Base-by-base conservation (phyloP, 2,329 filamentous ascomycete species). In the Colletotrichum sublineola region DNA sequence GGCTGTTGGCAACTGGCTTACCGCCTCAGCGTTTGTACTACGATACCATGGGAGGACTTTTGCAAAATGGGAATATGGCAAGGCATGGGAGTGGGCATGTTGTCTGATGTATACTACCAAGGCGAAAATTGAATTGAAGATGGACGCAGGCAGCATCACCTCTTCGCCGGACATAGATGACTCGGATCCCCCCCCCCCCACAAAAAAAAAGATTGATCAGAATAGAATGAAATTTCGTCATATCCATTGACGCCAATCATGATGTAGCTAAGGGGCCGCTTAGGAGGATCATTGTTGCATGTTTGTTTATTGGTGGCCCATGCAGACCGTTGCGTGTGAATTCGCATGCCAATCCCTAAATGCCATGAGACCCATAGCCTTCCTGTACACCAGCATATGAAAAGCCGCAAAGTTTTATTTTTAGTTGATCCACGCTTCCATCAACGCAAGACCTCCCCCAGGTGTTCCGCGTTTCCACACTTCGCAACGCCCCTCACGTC, bases 301-400 rank as follows among this genome's bases (percentile, higher is more conserved):
- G 68, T 73, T 71, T 73, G 71, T 73, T 73, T 73, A 73, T 73
- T 73, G 67, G 55, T 72, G 68, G 68, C 68, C 62, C 56, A 56
- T 62, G 62, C 62, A 71, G 67, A 73, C 68, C 67, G 68, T 67
- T 62, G 62, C 71, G 50, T 66, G 68, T 67, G 71, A 73, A 58
- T 79, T 75, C 77, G 78, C 78, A 79, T 77, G 78, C 79, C 77
- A 79, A 79, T 79, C 79, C 79, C 78, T 78, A 78, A 80, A 79
- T 79, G 78, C 79, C 79, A 80, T 80, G 79, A 79, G 77, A 80
- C 77, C 77, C 74, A 74, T 74, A 63, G 74, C 68, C 72, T 73
- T 74, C 74, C 72, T 74, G 78, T 81, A 80, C 79, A 80, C 79
- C 79, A 75, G 74, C 74, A 75, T 73, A 75, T 75, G 73, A 75